Conservation (phyloP, 495 filamentous ascomycete species). For the Gamarada debralockiae region DNA sequence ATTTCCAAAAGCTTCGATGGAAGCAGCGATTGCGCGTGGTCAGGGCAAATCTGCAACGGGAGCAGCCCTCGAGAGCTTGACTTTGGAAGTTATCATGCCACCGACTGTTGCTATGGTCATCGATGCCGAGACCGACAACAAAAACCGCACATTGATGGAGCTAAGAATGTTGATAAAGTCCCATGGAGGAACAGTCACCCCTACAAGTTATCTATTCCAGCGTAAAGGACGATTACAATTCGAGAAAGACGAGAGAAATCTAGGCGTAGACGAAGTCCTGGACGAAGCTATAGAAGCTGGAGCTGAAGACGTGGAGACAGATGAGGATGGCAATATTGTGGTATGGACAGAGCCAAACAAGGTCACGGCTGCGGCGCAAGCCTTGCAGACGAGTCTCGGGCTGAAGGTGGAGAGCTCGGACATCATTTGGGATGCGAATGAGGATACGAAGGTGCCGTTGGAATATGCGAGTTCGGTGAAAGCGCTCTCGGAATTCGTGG, state of each 20-base stretch:
- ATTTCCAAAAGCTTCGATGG: constrained; percentile 79
- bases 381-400: constrained; percentile 50
- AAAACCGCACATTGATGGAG: constrained; percentile 65
- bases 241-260: constrained; percentile 50
- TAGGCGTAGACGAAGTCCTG: constrained; percentile 69
- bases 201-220: constrained; percentile 80
- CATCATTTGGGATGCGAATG: constrained; percentile 82
- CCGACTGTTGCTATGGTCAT: constrained; percentile 75
- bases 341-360: constrained; percentile 71
- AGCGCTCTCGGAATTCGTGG: constrained; percentile 51
- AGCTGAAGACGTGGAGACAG: constrained; percentile 72
- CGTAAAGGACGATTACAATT: constrained; percentile 70
- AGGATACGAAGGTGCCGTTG: constrained; percentile 65
- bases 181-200: constrained; percentile 59
- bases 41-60: constrained; percentile 76
- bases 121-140: constrained; percentile 74
- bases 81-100: constrained; percentile 79
- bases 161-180: constrained; percentile 65
- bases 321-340: constrained; percentile 64
- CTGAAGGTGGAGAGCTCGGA: constrained; percentile 66
- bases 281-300: constrained; percentile 85
- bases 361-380: constrained; percentile 61
- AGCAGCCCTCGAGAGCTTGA: constrained; percentile 66
- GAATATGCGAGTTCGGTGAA: constrained; percentile 41
- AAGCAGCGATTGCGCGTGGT: constrained; percentile 78